These are phyloP conservation scores for Aotearoamyces nothofagi DNA, from an alignment of 2,329 filamentous ascomycete genomes.

Conservation along the genomic window DNA sequence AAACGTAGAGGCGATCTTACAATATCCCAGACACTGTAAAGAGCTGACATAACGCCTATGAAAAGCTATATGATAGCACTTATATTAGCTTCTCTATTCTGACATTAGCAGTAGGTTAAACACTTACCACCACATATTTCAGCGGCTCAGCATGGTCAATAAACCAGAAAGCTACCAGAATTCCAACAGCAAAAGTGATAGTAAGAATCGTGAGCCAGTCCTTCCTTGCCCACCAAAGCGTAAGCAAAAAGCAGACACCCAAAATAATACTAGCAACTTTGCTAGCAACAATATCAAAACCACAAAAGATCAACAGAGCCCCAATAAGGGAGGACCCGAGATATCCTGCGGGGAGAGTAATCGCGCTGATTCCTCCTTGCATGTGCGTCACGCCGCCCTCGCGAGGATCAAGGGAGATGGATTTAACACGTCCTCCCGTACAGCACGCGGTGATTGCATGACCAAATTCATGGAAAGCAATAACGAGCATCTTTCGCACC, in stretches of 20 bases:
- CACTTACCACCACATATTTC: slow-evolving; percentile 50
- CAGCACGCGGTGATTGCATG: slow-evolving; percentile 59
- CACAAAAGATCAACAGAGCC: slow-evolving; percentile 62
- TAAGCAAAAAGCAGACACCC: slow-evolving; percentile 62
- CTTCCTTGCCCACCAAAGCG: slow-evolving; percentile 65
- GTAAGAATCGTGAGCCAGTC: slow-evolving; percentile 68
- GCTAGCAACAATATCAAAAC: slow-evolving; percentile 67
- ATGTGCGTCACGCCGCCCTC: slow-evolving; percentile 71
- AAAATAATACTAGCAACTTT: slow-evolving; percentile 65
- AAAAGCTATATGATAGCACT: slow-evolving; percentile 35
- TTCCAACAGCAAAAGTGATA: slow-evolving; percentile 50
- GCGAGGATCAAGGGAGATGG: slow-evolving; percentile 58
- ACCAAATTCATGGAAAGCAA: slow-evolving; percentile 69
- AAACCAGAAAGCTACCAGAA: slow-evolving; percentile 66
- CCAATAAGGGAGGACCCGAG: slow-evolving; percentile 65
- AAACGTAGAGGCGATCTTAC: slow-evolving; percentile 21
- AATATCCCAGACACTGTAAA: slow-evolving; percentile 77
- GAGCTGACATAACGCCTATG: slow-evolving; percentile 67
- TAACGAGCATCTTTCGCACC: slow-evolving; percentile 53
- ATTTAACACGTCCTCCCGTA: slow-evolving; percentile 60
- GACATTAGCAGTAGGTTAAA: slow-evolving; percentile 3
- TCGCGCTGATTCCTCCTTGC: slow-evolving; percentile 51
- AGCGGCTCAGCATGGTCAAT: slow-evolving; percentile 61
- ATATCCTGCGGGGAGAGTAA: slow-evolving; percentile 67
- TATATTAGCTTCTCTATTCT: slow-evolving; percentile 1